Evolutionary conservation across 2,329 filamentous ascomycete genomes (phyloP).

Genomic region (Botrytis aclada): DNA sequence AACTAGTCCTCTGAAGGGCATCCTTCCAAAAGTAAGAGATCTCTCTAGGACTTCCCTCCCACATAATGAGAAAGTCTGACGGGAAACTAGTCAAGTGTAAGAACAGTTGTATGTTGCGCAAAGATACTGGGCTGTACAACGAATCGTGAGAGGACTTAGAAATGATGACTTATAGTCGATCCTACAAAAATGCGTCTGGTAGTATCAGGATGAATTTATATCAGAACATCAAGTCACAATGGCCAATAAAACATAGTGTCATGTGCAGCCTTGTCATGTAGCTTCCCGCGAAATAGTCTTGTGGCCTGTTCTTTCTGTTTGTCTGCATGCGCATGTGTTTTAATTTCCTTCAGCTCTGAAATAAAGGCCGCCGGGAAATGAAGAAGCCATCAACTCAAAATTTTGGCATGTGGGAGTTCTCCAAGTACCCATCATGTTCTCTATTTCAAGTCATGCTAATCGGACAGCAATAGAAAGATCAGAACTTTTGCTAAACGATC

Average conservation of each 20-base stretch:
- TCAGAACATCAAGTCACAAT: background rate
- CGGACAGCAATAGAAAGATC: background rate
- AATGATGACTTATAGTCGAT: background rate
- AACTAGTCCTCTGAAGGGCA: background rate
- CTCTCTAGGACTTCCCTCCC: background rate
- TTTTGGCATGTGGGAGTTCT: too few species aligned
- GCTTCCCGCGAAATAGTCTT: background rate
- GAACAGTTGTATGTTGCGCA: background rate
- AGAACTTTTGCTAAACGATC: background rate
- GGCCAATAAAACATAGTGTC: background rate
- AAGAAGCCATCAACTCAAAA: background rate
- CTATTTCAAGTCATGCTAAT: background rate
- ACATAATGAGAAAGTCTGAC: background rate
- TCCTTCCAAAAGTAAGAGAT: background rate
- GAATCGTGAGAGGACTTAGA: background rate
- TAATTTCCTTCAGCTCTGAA: background rate
- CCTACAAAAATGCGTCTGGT: background rate
- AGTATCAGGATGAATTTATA: background rate
- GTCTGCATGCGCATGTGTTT: background rate
- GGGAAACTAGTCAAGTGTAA: background rate
- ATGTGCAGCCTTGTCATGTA: background rate
- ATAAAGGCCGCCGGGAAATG: background rate
- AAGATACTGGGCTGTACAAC: background rate
- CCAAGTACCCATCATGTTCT: too few species aligned
- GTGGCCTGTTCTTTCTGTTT: background rate